Conservation (phyloP, 202 grass and related monocot genomes). For the Zoysia matrella region DNA sequence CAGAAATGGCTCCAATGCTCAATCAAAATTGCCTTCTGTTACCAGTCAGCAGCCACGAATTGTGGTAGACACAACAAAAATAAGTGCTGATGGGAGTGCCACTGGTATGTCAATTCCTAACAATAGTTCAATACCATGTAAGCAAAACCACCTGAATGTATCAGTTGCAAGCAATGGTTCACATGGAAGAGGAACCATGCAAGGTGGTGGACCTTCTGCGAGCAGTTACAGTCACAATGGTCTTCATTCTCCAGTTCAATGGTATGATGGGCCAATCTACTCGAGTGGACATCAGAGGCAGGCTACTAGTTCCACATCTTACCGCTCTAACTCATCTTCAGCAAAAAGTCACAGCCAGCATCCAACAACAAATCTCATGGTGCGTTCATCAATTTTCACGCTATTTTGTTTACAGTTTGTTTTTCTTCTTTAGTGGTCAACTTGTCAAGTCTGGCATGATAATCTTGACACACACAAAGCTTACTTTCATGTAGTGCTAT, state of each 20-base stretch:
- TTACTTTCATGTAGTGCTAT: slow-evolving; percentile 8
- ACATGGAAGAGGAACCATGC: slow-evolving; percentile 61
- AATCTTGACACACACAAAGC: neutral
- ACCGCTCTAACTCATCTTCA: slow-evolving; percentile 55
- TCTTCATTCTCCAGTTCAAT: slow-evolving; percentile 68
- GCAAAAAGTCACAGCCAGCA: slow-evolving; percentile 73
- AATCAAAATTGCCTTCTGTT: slow-evolving; percentile 53
- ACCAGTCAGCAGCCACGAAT: slow-evolving; percentile 49
- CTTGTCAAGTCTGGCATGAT: neutral
- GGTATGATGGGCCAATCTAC: slow-evolving; percentile 73
- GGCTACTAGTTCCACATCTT: slow-evolving; percentile 61
- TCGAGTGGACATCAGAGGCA: slow-evolving; percentile 73
- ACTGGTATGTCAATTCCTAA: slow-evolving; percentile 53
- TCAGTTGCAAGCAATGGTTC: slow-evolving; percentile 51
- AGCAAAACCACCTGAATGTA: slow-evolving; percentile 61
- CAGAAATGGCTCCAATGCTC: slow-evolving; percentile 49
- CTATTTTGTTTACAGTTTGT: neutral
- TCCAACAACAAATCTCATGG: slow-evolving; percentile 67
- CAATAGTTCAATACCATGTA: slow-evolving; percentile 43
- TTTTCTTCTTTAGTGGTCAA: slow-evolving; percentile 25
- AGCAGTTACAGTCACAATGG: slow-evolving; percentile 66
- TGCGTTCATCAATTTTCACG: slow-evolving; percentile 45
- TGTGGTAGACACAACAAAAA: slow-evolving; percentile 61
- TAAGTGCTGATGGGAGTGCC: slow-evolving; percentile 45
- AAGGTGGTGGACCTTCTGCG: slow-evolving; percentile 68